Evolutionary conservation across 345 rosid genomes (phyloP).

Genomic region (Aquilaria sinensis): DNA sequence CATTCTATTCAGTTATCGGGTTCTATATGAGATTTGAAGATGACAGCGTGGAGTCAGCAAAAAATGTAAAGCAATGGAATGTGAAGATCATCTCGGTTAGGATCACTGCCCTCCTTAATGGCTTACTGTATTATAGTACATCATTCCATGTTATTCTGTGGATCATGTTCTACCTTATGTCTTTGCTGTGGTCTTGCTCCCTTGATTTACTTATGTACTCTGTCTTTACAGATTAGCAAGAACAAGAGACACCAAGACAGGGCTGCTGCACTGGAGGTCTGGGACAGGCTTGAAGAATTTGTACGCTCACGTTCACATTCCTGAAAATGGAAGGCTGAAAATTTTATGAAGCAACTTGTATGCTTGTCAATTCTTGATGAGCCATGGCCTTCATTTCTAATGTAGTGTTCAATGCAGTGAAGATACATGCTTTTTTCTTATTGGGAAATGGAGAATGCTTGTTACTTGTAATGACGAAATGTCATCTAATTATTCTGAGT

Average conservation of each 20-base stretch:
- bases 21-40: constrained; percentile 94
- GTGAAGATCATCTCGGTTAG: constrained; percentile 93
- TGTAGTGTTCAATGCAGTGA: constrained; percentile 2
- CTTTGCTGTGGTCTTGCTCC: background rate
- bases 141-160: background rate
- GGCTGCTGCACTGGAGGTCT: constrained; percentile 95
- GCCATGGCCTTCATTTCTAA: background rate
- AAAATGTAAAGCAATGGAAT: constrained; percentile 96
- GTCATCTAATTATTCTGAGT: no score
- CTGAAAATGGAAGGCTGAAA: constrained; percentile 24
- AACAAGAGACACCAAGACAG: constrained; percentile 93
- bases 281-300: constrained; percentile 92
- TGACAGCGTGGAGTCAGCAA: constrained; percentile 90
- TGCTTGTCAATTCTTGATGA: constrained; percentile 15
- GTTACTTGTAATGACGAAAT: no score
- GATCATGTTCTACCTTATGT: background rate
- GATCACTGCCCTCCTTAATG: background rate
- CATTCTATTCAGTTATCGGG: constrained; percentile 64
- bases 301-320: constrained; percentile 80
- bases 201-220: constrained; percentile 1
- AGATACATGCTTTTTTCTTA: no score
- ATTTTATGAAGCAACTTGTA: constrained; percentile 15
- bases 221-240: constrained; percentile 77
- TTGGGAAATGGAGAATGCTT: no score
- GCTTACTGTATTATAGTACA: constrained; percentile 8